Conservation (phyloP, 371 early-diverging fungal species). For the Mucor racemosus region DNA sequence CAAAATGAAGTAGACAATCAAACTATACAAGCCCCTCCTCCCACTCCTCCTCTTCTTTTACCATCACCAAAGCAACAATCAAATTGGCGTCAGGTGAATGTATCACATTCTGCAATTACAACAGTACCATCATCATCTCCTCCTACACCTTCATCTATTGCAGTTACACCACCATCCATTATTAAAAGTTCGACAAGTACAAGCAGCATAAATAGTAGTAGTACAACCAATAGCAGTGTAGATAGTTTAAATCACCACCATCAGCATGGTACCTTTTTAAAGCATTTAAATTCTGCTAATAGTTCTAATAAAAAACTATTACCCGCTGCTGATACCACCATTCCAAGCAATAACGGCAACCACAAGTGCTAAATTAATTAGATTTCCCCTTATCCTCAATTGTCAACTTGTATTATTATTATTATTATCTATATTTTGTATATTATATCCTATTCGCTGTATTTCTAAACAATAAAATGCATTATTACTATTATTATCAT, state of each 20-base stretch:
- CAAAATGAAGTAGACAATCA: neutral
- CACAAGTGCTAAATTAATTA: neutral
- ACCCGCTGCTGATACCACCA: neutral
- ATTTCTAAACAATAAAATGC: neutral
- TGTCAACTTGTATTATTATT: neutral
- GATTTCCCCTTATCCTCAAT: too few species aligned
- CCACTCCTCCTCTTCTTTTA: too few species aligned
- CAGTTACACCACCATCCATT: neutral
- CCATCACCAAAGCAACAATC: slow-evolving; percentile 21
- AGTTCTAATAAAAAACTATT: neutral
- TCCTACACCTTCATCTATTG: neutral
- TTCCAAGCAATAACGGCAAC: neutral
- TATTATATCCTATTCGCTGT: neutral
- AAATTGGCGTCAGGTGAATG: slow-evolving; percentile 29
- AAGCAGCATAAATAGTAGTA: slow-evolving; percentile 27
- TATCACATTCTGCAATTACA: slow-evolving; percentile 14
- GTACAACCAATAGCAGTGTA: neutral
- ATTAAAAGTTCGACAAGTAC: slow-evolving; percentile 11
- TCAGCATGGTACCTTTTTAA: neutral
- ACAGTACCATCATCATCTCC: neutral
- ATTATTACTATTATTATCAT: neutral
- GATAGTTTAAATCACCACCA: neutral
- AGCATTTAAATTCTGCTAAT: neutral
- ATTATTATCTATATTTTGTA: neutral
- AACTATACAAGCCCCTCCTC: neutral